Base-by-base conservation (phyloP, 345 rosid genomes). In the Nasturtium officinale region DNA sequence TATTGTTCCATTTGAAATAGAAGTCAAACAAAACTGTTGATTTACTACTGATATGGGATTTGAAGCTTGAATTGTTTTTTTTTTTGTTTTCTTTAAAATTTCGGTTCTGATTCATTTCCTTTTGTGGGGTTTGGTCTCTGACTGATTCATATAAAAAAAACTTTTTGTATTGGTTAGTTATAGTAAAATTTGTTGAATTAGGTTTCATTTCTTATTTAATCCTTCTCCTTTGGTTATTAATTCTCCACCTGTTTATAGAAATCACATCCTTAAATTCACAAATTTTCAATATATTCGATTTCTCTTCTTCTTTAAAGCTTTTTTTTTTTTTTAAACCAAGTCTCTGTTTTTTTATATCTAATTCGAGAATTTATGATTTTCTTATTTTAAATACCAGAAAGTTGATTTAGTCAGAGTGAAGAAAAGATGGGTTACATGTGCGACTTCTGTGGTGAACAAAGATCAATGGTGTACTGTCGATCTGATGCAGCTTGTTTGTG, bases 401-500 rank as follows among this genome's bases (percentile, higher is more conserved):
- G 37, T 67, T 26, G 50, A 68, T 43, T 23, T 68, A 40, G 57
- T 68, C 35, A 62, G 65, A 63, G 75, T 55, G 23, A 69, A 47
- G 21, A 17, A 82, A 82, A 82, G 21, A 95, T 96, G 97, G 96
- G 99, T 73, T 89, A 82, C 78, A 75, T 84, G 58, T 96, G 99
- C 80, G 99, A 96, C 75, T 96, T 92, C 78, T 96, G 98, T 79
- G 87, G 91, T 71, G 87, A 89, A 69, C 94, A 89, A 82, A 87
- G 95, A 81, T 85, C 99, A 18, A 82, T 90, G 84, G 96, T 96
- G 5, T 90, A 96, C 70, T 96, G 99, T 75, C 82, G 95, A 21
- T 96, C 99, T 1, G 99, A 96, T 84, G 92, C 87, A 40, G 99
- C 98, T 1, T 90, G 92, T 77, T 80, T 96, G 33, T 96, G 98